These are phyloP conservation scores for Centaurea solstitialis DNA, from an alignment of 129 eudicot species.

Conservation along the genomic window DNA sequence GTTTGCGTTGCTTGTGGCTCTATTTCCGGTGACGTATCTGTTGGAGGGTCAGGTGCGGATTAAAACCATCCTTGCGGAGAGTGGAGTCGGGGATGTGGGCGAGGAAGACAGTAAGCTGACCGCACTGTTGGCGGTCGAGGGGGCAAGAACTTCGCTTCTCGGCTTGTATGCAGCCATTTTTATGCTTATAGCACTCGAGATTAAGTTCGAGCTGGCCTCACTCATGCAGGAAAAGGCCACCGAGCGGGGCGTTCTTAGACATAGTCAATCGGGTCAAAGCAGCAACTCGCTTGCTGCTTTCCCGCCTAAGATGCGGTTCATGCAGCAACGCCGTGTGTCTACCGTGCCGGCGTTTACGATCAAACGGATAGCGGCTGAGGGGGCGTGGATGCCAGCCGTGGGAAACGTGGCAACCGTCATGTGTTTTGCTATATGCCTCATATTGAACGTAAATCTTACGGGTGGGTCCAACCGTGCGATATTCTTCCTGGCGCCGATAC, in stretches of 20 bases:
- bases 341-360: slow-evolving; percentile 75
- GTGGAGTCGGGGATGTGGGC: slow-evolving; percentile 49
- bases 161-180: slow-evolving; percentile 95
- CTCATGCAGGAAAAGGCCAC: slow-evolving; percentile 71
- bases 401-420: slow-evolving; percentile 93
- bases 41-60: slow-evolving; percentile 90
- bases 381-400: slow-evolving; percentile 99
- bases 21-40: slow-evolving; percentile 90
- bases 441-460: slow-evolving; percentile 78
- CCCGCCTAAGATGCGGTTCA: slow-evolving; percentile 75
- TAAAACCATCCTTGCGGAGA: slow-evolving; percentile 52
- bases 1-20: slow-evolving; percentile 93
- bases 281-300: slow-evolving; percentile 53
- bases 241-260: slow-evolving; percentile 66
- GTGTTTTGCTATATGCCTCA: slow-evolving; percentile 95
- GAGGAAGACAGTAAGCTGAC: slow-evolving; percentile 77
- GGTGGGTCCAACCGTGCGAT: slow-evolving; percentile 98
- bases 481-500: slow-evolving; percentile 93
- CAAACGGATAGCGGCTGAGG: slow-evolving; percentile 88
- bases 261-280: slow-evolving; percentile 70
- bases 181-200: slow-evolving; percentile 93
- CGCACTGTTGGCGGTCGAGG: slow-evolving; percentile 81
- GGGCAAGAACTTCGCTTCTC: slow-evolving; percentile 94
- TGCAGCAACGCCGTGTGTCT: slow-evolving; percentile 88
- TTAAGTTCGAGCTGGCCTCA: slow-evolving; percentile 89